Base-by-base conservation (phyloP, 192 early-diverging fungal species). In the Dissophora globulifera region DNA sequence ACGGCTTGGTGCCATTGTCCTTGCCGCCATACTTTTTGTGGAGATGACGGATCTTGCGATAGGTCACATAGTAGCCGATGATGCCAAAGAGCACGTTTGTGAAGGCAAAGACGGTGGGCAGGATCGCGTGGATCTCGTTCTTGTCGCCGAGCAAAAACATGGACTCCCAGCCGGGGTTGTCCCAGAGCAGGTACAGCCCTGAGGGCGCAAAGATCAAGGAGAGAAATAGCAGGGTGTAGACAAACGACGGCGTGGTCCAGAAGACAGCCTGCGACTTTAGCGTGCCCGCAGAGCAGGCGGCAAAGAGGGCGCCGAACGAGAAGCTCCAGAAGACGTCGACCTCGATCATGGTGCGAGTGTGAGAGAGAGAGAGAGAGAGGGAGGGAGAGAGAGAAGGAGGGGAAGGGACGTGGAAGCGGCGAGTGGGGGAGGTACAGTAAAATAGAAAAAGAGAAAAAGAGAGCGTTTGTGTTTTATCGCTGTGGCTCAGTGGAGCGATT, bases 171-270 rank as follows among this genome's bases (percentile, higher is more conserved):
- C 72, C 72, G 12, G 72, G 72, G 48, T 76, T 76, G 40, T 76
- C 72, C 72, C 72, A 76, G 40, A 76, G 64, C 22, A 76, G 63
- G 29, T 57, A 76, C 15, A 76, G 62, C 6, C 72, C 72, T 20
- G 72, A 76, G 52, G 72, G 72, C 6, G 72, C 72, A 76, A 76
- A 76, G 52, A 76, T 76, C 10, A 76, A 52, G 16, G 72, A 76
- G 40, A 76, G 58, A 47, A 76, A 76, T 26, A 76, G 58, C 26
- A 76, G 63, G 35, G 49, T 67, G 47, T 76, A 76, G 23, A 76
- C 72, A 19, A 76, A 76, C 22, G 72, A 76, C 26, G 72, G 72
- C 0, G 72, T 62, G 19, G 8, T 12, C 72, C 72, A 76, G 35
- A 67, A 67, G 16, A 8, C 11, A 2, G 43, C 22, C 16, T 60